A percentile compares a stretch with the other conserved stretches of the same genome.
phyloP scores from a whole-genome alignment of 345 rosid species.

The Alliaria petiolata region DNA sequence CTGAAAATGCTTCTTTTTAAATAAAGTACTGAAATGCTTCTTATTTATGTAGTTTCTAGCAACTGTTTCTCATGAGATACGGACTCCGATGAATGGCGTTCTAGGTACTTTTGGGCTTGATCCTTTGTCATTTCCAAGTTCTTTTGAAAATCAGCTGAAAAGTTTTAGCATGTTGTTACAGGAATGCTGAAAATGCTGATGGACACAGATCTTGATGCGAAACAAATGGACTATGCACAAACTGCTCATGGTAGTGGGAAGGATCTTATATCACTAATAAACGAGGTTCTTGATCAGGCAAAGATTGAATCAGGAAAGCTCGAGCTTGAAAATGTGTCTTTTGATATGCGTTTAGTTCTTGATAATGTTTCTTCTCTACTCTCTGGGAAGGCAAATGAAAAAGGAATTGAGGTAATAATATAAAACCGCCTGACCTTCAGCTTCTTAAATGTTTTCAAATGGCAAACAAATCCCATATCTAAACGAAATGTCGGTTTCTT shows the following conservation, averaged over 20 bases:
- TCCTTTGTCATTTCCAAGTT: not conserved
- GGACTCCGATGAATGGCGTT: slow-evolving; percentile 95
- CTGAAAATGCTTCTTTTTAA: too few relatives aligned
- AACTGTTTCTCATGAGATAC: slow-evolving; percentile 96
- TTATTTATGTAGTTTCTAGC: slow-evolving; percentile 70
- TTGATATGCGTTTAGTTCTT: slow-evolving; percentile 65
- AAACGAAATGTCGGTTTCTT: not conserved
- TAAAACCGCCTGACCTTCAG: not conserved
- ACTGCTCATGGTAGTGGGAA: slow-evolving; percentile 90
- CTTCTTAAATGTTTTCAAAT: slow-evolving; percentile 3
- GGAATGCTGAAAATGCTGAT: slow-evolving; percentile 95
- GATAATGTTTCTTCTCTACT: slow-evolving; percentile 74
- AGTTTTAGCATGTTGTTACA: slow-evolving; percentile 21
- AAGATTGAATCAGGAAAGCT: slow-evolving; percentile 98
- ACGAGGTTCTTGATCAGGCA: slow-evolving; percentile 95
- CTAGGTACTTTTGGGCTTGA: slow-evolving; percentile 14
- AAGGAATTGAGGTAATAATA: slow-evolving; percentile 69
- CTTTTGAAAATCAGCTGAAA: not conserved
- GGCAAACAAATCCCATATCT: not conserved
- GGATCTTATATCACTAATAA: slow-evolving; percentile 76
- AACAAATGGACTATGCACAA: slow-evolving; percentile 74
- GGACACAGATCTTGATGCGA: slow-evolving; percentile 79
- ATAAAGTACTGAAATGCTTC: slow-evolving; percentile 12
- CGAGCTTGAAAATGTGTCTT: slow-evolving; percentile 82
- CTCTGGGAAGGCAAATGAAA: slow-evolving; percentile 66